These are phyloP conservation scores for Aspergillus glaucus DNA, from an alignment of 2,329 filamentous ascomycete genomes.

Conservation along the genomic window DNA sequence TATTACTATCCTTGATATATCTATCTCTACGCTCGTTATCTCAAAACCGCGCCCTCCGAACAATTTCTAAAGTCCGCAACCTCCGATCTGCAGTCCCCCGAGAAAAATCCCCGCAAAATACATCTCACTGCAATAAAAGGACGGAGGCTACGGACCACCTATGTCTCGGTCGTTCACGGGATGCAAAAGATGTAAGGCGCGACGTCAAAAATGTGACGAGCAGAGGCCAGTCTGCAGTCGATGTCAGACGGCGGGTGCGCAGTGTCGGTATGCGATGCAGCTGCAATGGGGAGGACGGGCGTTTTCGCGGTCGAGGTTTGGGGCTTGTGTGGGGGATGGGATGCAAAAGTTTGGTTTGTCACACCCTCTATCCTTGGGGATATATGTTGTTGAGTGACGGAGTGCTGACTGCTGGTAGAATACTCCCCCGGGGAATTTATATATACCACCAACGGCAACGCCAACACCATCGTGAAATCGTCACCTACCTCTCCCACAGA, in stretches of 20 bases:
- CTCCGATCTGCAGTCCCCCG: neutral
- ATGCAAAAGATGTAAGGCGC: slow-evolving; percentile 40
- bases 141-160: neutral
- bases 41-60: too few relatives aligned
- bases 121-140: neutral
- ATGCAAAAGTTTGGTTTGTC: slow-evolving; percentile 32
- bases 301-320: slow-evolving; percentile 36
- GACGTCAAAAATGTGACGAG: slow-evolving; percentile 43
- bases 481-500: slow-evolving; percentile 6
- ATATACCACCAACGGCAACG: slow-evolving; percentile 24
- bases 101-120: neutral
- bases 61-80: too few relatives aligned
- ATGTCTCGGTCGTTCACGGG: slow-evolving; percentile 39
- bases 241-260: slow-evolving; percentile 31
- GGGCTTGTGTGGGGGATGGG: slow-evolving; percentile 28
- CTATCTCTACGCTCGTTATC: too few relatives aligned
- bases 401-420: slow-evolving; percentile 14
- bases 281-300: slow-evolving; percentile 38
- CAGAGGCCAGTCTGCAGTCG: slow-evolving; percentile 35
- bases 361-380: neutral
- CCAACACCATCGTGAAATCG: neutral
- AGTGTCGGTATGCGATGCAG: slow-evolving; percentile 37
- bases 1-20: too few relatives aligned
- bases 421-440: slow-evolving; percentile 36
- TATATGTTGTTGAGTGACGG: too few relatives aligned